These are phyloP conservation scores for Mycena latifolia DNA, from an alignment of 768 basidiomycete genomes.

Conservation along the genomic window DNA sequence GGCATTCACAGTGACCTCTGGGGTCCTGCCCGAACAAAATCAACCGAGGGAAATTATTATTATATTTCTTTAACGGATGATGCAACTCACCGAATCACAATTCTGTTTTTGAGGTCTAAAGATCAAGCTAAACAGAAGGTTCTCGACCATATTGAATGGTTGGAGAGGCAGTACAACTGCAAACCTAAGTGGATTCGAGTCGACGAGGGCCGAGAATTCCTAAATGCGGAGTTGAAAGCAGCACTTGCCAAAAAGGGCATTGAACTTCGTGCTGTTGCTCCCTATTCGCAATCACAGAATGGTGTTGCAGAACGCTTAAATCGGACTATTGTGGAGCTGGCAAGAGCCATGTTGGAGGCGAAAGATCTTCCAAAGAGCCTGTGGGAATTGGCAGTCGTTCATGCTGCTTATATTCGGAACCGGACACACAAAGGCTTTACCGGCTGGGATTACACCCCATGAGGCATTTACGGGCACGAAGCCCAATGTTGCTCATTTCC, in stretches of 20 bases:
- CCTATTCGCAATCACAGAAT: constrained; percentile 53
- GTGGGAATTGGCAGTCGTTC: constrained; percentile 37
- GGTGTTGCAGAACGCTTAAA: constrained; percentile 53
- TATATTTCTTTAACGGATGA: no score
- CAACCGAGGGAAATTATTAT: no score
- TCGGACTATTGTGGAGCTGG: constrained; percentile 43
- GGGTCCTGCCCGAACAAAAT: no score
- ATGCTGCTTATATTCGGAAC: constrained; percentile 41
- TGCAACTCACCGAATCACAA: constrained; percentile 7
- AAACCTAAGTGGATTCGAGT: constrained; percentile 30
- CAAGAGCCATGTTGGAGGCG: constrained; percentile 45
- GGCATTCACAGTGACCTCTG: no score
- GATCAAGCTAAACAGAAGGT: constrained; percentile 34
- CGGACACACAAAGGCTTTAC: constrained; percentile 1
- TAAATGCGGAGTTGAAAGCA: constrained; percentile 38
- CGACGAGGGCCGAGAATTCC: constrained; percentile 47
- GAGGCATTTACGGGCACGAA: constrained; percentile 17
- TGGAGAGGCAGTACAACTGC: constrained; percentile 32
- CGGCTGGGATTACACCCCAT: not conserved
- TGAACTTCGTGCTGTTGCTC: constrained; percentile 36
- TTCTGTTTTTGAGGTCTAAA: constrained; percentile 38
- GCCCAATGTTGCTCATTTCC: constrained; percentile 16
- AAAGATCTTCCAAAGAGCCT: constrained; percentile 30
- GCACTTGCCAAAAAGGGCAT: constrained; percentile 41
- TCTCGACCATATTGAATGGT: constrained; percentile 22